These are phyloP conservation scores for Xylaria sp. DNA, from an alignment of 2,329 filamentous ascomycete genomes.

Conservation along the genomic window DNA sequence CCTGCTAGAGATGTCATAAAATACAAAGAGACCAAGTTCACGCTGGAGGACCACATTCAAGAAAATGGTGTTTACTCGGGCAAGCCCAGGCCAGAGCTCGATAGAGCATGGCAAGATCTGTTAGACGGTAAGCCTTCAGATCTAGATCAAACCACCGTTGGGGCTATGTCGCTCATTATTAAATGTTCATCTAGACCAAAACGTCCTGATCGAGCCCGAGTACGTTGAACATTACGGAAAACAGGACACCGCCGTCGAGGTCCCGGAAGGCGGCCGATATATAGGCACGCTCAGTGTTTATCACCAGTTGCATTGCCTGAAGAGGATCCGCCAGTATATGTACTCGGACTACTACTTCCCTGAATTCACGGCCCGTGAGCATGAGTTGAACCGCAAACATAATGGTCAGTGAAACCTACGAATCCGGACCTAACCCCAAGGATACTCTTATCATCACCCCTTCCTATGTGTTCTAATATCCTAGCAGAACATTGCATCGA, in stretches of 20 bases:
- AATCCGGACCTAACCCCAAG: too few relatives aligned
- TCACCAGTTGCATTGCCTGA: slow-evolving; percentile 10
- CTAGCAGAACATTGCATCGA: slow-evolving; percentile 11
- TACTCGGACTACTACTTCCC: slow-evolving; percentile 4
- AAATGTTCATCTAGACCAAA: not conserved
- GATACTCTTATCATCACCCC: not conserved
- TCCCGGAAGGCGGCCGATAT: slow-evolving; percentile 2
- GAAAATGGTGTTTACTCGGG: not conserved
- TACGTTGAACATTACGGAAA: slow-evolving; percentile 3
- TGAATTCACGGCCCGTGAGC: not conserved
- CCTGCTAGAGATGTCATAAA: not conserved
- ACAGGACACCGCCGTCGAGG: slow-evolving; percentile 3
- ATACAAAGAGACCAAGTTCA: not conserved
- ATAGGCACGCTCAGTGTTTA: slow-evolving; percentile 4
- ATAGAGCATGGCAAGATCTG: not conserved
- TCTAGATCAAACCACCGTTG: not conserved
- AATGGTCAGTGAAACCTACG: not conserved
- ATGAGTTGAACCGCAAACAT: slow-evolving; percentile 7
- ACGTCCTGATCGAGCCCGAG: slow-evolving; percentile 4
- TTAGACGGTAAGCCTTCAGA: not conserved
- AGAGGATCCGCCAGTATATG: slow-evolving; percentile 2
- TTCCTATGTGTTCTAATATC: not conserved
- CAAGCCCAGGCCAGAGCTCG: not conserved
- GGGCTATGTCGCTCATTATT: not conserved
- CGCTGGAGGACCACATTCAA: not conserved